These are phyloP conservation scores for Ustilago cynodontis DNA, from an alignment of 1,284 basidiomycete species.

Conservation along the genomic window DNA sequence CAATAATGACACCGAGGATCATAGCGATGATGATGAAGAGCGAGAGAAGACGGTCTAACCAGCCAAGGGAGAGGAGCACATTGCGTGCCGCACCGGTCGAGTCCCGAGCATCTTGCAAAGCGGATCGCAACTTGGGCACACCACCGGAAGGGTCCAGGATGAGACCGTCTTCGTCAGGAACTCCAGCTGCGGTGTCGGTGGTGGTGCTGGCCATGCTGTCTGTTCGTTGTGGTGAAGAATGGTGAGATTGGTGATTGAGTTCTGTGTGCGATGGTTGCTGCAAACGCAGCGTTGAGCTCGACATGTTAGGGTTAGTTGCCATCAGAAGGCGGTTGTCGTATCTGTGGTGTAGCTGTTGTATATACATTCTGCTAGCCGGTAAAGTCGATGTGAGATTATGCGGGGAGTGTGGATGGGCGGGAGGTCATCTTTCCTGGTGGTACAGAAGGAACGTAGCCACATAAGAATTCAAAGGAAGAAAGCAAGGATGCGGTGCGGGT, in stretches of 20 bases:
- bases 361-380: too few relatives aligned
- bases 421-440: too few relatives aligned
- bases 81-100: slow-evolving; percentile 47
- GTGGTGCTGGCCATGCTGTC: not conserved
- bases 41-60: slow-evolving; percentile 79
- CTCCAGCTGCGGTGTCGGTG: not conserved
- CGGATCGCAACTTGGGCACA: slow-evolving; percentile 44
- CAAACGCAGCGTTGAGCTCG: slow-evolving; percentile 19
- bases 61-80: slow-evolving; percentile 68
- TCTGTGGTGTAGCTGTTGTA: not conserved
- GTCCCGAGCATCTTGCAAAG: slow-evolving; percentile 49
- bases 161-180: slow-evolving; percentile 44
- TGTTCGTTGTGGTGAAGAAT: slow-evolving; percentile 5
- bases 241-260: not conserved
- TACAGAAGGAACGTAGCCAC: not conserved
- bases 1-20: slow-evolving; percentile 83
- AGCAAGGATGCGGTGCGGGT: not conserved
- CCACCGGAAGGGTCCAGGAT: slow-evolving; percentile 50
- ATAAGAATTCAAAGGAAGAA: not conserved
- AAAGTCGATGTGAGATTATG: too few relatives aligned
- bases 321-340: not conserved
- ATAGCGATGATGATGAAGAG: slow-evolving; percentile 81
- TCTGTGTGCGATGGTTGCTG: slow-evolving; percentile 9
- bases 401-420: too few relatives aligned
- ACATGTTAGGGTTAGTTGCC: slow-evolving; percentile 10